Evolutionary conservation across 2,329 filamentous ascomycete species (phyloP).

Genomic region (Sporothrix inflata): DNA sequence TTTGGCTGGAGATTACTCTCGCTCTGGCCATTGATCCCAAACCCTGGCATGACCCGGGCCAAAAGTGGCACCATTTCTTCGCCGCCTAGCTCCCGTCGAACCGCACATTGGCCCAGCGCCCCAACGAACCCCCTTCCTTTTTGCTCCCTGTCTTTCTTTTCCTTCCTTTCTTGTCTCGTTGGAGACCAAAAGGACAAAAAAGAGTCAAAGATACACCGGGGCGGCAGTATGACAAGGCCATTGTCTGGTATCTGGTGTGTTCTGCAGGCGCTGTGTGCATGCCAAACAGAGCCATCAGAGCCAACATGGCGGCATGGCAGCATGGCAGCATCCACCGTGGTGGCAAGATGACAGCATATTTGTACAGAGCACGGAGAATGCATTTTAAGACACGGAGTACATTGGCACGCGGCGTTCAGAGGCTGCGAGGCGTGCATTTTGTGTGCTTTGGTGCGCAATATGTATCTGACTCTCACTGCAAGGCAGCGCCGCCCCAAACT

Average conservation of each 20-base stretch:
- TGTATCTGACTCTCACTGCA: background rate
- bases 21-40: conserved; percentile 32
- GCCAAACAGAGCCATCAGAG: background rate
- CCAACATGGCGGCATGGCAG: background rate
- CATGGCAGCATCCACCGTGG: background rate
- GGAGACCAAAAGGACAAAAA: background rate
- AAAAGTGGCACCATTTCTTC: conserved; percentile 35
- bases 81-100: conserved; percentile 27
- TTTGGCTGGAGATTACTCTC: background rate
- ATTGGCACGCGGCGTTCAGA: background rate
- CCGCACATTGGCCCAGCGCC: conserved; percentile 21
- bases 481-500: conserved; percentile 2
- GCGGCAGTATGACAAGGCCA: background rate
- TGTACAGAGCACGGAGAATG: conserved; percentile 3
- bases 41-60: conserved; percentile 32
- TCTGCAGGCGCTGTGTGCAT: background rate
- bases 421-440: background rate
- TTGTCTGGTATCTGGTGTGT: background rate
- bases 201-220: background rate
- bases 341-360: background rate
- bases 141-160: background rate
- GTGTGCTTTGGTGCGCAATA: background rate
- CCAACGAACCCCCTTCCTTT: background rate
- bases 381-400: background rate
- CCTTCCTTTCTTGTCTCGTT: background rate